Base-by-base conservation (phyloP, 139 green algal genomes). In the Pleodorina starrii region DNA sequence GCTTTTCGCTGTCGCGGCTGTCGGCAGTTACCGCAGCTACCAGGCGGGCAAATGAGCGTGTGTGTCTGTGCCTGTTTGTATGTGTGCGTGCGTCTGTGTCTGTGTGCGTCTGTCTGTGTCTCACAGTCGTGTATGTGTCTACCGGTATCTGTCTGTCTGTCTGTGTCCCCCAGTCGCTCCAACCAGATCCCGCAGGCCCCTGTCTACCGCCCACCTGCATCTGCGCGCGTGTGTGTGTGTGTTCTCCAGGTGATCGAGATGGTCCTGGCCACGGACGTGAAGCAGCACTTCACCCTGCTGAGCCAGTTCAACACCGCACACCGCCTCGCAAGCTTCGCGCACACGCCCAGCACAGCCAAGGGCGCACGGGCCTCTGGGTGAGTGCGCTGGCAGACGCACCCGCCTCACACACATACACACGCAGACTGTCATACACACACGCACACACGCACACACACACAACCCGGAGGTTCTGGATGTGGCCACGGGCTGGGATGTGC, bases 251-350 rank as follows among this genome's bases (percentile, higher is more conserved):
- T 96, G 12, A 95, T 96, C 51, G 93, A 95, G 46, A 81, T 93
- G 75, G 93, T 96, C 38, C 90, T 95, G 36, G 92, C 92, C 23
- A 96, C 94, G 7, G 94, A 96, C 90, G 95, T 96, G 94, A 96
- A 96, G 90, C 86, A 83, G 48, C 75, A 83, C 75, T 83, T 83
- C 23, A 43, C 46, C 14, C 75, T 83, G n/a, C 46, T 63, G 17
- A 83, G 75, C 75, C 75, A 83, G 75, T 83, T 83, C 44, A 83
- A 63, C 48, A 83, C 75, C 12, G 75, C 46, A 16, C 75, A 83
- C 23, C 75, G 75, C 27, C 75, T 83, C 29, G 46, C 77, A 43
- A 16, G 66, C 74, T 43, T 91, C 32, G 72, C 43, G 72, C 72
- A 80, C 32, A 40, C 73, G 7, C 19, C 73, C 12, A 36, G 16